Evolutionary conservation across 2,329 filamentous ascomycete species (phyloP).

Genomic region (Neocucurbitaria cava): DNA sequence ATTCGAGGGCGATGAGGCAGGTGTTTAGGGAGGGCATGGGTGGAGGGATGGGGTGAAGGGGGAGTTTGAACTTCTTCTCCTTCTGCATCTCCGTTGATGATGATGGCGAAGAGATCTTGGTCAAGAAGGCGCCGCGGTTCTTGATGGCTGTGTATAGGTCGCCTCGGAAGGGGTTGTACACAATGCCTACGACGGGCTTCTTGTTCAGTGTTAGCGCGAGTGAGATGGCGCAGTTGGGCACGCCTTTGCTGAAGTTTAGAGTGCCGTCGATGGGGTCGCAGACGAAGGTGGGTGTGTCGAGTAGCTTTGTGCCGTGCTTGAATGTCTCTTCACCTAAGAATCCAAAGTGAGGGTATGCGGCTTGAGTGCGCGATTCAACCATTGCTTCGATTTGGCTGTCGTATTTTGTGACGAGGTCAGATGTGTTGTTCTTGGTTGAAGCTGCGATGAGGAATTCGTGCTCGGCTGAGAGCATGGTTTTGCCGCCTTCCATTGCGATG

Average conservation of each 20-base stretch:
- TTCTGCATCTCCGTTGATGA: no score
- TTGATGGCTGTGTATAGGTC: slow-evolving; percentile 47
- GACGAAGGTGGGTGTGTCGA: slow-evolving; percentile 43
- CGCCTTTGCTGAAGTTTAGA: slow-evolving; percentile 49
- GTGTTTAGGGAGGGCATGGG: slow-evolving; percentile 39
- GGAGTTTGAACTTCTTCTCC: slow-evolving; percentile 34
- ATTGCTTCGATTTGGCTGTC: slow-evolving; percentile 62
- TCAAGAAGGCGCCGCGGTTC: slow-evolving; percentile 40
- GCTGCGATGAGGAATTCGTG: slow-evolving; percentile 27
- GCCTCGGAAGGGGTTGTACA: slow-evolving; percentile 45
- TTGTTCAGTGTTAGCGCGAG: slow-evolving; percentile 41
- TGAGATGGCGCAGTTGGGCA: slow-evolving; percentile 46
- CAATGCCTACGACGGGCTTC: slow-evolving; percentile 44
- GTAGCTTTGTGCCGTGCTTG: slow-evolving; percentile 40
- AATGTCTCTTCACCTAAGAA: slow-evolving; percentile 50
- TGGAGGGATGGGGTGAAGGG: slow-evolving; percentile 32
- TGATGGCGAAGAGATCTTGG: slow-evolving; percentile 19
- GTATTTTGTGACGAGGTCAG: slow-evolving; percentile 63
- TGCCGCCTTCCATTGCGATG: slow-evolving; percentile 37
- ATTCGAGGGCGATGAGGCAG: slow-evolving; percentile 46
- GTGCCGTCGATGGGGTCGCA: slow-evolving; percentile 51
- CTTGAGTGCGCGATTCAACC: slow-evolving; percentile 53
- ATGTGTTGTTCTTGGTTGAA: slow-evolving; percentile 48
- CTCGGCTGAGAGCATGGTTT: slow-evolving; percentile 45
- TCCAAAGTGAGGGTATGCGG: slow-evolving; percentile 55